These are phyloP conservation scores for Paramyrothecium sp. DNA, from an alignment of 2,329 filamentous ascomycete genomes.

Conservation along the genomic window DNA sequence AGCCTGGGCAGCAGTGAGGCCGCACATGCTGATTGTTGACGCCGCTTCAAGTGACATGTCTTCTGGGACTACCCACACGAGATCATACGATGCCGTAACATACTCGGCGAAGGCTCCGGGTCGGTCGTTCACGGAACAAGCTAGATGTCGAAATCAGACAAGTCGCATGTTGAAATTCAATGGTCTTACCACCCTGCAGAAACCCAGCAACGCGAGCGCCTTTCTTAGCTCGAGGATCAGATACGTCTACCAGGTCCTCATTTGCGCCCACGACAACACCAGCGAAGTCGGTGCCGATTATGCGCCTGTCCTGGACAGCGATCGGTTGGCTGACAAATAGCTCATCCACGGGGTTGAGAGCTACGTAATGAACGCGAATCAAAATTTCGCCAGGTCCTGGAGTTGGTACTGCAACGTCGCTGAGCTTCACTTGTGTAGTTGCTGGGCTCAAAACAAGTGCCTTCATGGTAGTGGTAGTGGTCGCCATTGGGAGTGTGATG, in stretches of 20 bases:
- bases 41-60: conserved; percentile 32
- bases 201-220: conserved; percentile 38
- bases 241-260: conserved; percentile 5
- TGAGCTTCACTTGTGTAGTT: conserved; percentile 2
- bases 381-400: conserved; percentile 15
- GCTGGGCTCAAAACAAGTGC: conserved; percentile 16
- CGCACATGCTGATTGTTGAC: conserved; percentile 37
- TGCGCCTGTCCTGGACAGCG: conserved; percentile 21
- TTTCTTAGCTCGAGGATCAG: conserved; percentile 12
- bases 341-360: conserved; percentile 24
- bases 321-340: conserved; percentile 34
- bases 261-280: conserved; percentile 26
- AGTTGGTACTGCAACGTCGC: conserved; percentile 12
- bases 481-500: not conserved
- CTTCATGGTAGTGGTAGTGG: conserved; percentile 14
- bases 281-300: conserved; percentile 39
- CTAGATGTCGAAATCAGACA: conserved; percentile 18
- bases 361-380: conserved; percentile 19
- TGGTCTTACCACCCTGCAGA: conserved; percentile 32
- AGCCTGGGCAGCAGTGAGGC: conserved; percentile 40
- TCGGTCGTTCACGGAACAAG: conserved; percentile 36
- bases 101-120: conserved; percentile 45
- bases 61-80: conserved; percentile 34
- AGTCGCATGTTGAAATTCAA: conserved; percentile 15
- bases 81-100: conserved; percentile 28